These are phyloP conservation scores for Geosmithia morbida DNA, from an alignment of 2,329 filamentous ascomycete species.

Conservation along the genomic window DNA sequence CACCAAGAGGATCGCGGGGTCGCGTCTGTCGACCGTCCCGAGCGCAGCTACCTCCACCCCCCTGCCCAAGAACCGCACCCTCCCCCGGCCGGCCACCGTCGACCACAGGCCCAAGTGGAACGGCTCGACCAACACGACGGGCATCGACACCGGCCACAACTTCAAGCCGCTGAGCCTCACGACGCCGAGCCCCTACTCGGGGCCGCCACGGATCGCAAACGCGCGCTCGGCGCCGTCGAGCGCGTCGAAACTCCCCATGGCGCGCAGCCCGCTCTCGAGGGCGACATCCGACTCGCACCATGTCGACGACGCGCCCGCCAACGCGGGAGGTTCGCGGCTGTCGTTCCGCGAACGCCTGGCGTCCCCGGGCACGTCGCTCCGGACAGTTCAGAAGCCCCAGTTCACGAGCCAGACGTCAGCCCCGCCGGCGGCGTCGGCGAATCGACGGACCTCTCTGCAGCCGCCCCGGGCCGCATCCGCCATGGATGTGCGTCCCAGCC, in stretches of 20 bases:
- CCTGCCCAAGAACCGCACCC: conserved; percentile 18
- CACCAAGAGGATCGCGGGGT: conserved; percentile 24
- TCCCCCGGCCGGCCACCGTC: conserved; percentile 29
- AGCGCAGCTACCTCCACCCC: conserved; percentile 38
- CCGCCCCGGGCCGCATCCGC: conserved; percentile 21
- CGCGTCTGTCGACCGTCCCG: conserved; percentile 30
- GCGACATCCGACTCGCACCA: conserved; percentile 32
- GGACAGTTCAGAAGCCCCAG: conserved; percentile 27
- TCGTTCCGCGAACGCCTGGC: conserved; percentile 39
- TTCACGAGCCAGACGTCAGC: conserved; percentile 28
- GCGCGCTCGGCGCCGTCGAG: conserved; percentile 24
- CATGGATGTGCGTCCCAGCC: conserved; percentile 16
- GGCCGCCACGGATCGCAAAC: conserved; percentile 18
- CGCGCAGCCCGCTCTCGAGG: conserved; percentile 32
- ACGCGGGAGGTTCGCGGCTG: conserved; percentile 26
- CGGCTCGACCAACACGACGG: conserved; percentile 44
- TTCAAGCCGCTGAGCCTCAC: conserved; percentile 49
- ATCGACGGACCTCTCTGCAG: conserved; percentile 38
- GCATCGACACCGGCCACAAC: conserved; percentile 53
- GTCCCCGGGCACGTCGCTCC: conserved; percentile 32
- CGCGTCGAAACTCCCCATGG: conserved; percentile 30
- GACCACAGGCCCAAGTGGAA: conserved; percentile 61
- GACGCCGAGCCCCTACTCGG: conserved; percentile 43
- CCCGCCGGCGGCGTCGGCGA: conserved; percentile 22
- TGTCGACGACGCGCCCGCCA: conserved; percentile 29